A percentile compares a stretch with the other conserved stretches of the same genome.
Evolutionary conservation across 345 rosid species (phyloP).

Genomic region (Zanthoxylum bungeanum): DNA sequence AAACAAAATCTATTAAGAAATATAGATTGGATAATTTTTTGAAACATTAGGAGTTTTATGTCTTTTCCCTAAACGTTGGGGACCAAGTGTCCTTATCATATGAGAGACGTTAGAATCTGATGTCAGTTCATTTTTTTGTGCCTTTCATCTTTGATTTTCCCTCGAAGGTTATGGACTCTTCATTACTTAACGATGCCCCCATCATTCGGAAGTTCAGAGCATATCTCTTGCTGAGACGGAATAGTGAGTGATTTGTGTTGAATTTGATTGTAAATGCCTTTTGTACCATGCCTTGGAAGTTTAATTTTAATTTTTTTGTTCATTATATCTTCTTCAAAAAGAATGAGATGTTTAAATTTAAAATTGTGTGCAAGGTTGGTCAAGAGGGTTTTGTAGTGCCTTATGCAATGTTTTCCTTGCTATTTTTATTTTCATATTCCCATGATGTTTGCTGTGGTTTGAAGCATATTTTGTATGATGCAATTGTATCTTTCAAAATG

Average conservation of each 20-base stretch:
- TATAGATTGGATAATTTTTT: no score
- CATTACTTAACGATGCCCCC: conserved; percentile 54
- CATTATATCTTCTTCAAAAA: not conserved
- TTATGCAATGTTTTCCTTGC: not conserved
- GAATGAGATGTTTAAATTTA: not conserved
- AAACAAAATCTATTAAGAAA: no score
- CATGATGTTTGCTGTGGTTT: not conserved
- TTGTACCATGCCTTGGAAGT: not conserved
- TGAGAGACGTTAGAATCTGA: no score
- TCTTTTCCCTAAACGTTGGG: no score
- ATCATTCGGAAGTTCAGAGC: conserved; percentile 66
- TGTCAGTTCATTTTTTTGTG: not conserved
- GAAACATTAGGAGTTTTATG: no score
- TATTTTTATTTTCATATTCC: not conserved
- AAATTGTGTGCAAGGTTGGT: not conserved
- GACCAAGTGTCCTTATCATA: no score
- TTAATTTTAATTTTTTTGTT: not conserved
- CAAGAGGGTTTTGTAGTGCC: not conserved
- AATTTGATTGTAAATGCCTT: not conserved
- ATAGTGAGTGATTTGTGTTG: conserved; percentile 36
- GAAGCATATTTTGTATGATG: not conserved
- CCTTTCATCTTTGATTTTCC: not conserved
- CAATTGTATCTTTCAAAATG: not conserved
- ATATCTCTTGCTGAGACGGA: conserved; percentile 42
- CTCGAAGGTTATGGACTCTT: conserved; percentile 39